Base-by-base conservation (phyloP, 2,329 filamentous ascomycete genomes). In the Daldinia sp. region DNA sequence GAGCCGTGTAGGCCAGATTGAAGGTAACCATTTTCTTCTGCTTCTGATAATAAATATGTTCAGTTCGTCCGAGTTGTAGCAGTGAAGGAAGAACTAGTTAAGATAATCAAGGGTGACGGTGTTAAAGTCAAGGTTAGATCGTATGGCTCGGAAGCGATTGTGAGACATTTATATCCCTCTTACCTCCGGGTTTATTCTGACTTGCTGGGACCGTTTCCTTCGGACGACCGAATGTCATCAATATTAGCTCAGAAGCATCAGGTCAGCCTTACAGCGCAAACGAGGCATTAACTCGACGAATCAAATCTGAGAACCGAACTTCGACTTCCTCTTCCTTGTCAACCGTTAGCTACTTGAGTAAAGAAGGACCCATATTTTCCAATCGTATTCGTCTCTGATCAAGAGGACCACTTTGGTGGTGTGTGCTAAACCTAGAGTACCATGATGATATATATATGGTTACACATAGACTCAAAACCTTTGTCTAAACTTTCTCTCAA, bases 1-100 rank as follows among this genome's bases (percentile, higher is more conserved):
- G 78, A 0, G 77, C 75, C 2, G 78, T 81, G 70, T 79, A 80
- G 50, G 77, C 75, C 44, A 78, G 60, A 72, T 78, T 78, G 51
- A 81, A 72, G 9, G 72, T 74, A 20, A 78, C 77, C 80, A 81
- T 81, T 55, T 72, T 77, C 62, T 20, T 42, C 42, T 28, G 18
- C n/a, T 56, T 18, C 26, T 9, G 6, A 7, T 1, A 9, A 6
- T 9, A 2, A 23, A 6, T 35, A 35, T 10, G 2, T 2, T 6
- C 10, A 9, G 46, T 12, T 13, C 13, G 7, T 9, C 15, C 5
- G 23, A 33, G 3, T 10, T 33, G 3, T 2, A 50, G 4, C 1
- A 30, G n/a, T 33, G 13, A 13, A 33, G 28, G 4, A 33, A 51
- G 7, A 18, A 12, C 10, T 13, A 39, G 13, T 4, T 1, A 33